These are phyloP conservation scores for Stephanodiscus minutulus DNA, from an alignment of 108 stramenopile genomes.

Conservation along the genomic window DNA sequence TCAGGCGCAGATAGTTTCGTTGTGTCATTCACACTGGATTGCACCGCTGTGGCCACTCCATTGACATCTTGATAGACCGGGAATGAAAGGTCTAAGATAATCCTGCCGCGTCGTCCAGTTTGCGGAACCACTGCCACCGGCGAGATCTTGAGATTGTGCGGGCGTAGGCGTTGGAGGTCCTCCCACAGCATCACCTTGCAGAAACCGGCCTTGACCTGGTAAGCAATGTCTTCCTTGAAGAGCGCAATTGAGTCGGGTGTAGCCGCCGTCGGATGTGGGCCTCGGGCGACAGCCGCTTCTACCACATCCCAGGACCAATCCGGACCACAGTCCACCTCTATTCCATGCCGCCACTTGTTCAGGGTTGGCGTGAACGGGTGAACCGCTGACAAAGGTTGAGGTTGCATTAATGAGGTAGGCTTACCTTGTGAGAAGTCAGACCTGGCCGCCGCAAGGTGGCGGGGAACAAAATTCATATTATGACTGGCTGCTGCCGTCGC, in stretches of 20 bases:
- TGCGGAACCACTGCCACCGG: constrained; percentile 14
- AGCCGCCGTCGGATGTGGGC: constrained; percentile 5
- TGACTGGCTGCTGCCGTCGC: not conserved
- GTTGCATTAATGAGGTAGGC: not conserved
- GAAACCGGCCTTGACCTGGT: constrained; percentile 5
- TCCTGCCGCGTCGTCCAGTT: not conserved
- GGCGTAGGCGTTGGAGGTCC: constrained; percentile 4
- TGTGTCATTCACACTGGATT: not conserved
- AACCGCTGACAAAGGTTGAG: not conserved
- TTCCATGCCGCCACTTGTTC: constrained; percentile 4
- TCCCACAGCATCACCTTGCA: constrained; percentile 8
- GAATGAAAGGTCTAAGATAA: not conserved
- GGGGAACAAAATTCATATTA: not conserved
- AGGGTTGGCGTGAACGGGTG: not conserved
- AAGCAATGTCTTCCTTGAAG: not conserved
- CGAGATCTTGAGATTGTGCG: not conserved
- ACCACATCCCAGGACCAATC: constrained; percentile 14
- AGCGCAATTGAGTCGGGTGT: not conserved
- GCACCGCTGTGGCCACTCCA: not conserved
- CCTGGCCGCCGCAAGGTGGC: not conserved
- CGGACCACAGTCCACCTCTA: constrained; percentile 10
- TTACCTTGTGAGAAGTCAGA: not conserved
- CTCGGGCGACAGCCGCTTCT: constrained; percentile 4
- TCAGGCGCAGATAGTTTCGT: not conserved
- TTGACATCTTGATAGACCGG: not conserved